A percentile compares a stretch with the other conserved stretches of the same genome.
Evolutionary conservation across 257 asterid genomes (phyloP).

Genomic region (Cordia subcordata): DNA sequence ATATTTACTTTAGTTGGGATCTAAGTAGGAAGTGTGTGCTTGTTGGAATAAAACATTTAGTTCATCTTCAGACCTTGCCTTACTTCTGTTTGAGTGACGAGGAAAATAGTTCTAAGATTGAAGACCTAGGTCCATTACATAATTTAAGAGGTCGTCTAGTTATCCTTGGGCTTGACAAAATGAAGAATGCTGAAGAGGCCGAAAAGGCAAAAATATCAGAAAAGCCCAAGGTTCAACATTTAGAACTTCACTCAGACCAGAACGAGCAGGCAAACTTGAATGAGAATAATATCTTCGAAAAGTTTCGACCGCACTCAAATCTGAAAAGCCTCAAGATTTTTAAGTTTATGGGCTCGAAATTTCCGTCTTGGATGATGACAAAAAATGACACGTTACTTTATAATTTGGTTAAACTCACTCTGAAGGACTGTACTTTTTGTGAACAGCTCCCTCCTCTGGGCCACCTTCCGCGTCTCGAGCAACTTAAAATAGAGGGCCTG

Average conservation of each 20-base stretch:
- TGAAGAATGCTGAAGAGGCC: constrained; percentile 17
- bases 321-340: not conserved
- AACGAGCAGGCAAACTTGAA: constrained; percentile 1
- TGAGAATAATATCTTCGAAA: constrained; percentile 26
- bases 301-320: constrained; percentile 24
- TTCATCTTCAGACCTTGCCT: constrained; percentile 16
- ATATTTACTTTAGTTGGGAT: constrained; percentile 1
- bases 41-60: constrained; percentile 10
- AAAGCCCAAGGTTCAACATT: constrained; percentile 9
- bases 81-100: constrained; percentile 4
- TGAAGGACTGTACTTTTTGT: constrained; percentile 3
- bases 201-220: constrained; percentile 10
- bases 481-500: not conserved
- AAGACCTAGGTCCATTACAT: constrained; percentile 22
- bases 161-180: constrained; percentile 18
- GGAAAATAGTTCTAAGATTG: constrained; percentile 7
- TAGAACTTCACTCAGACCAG: constrained; percentile 13
- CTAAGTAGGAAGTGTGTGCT: constrained; percentile 10
- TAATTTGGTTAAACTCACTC: constrained; percentile 3
- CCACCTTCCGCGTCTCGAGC: constrained; percentile 20
- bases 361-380: constrained; percentile 21
- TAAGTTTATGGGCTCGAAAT: constrained; percentile 8
- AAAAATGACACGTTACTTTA: constrained; percentile 4
- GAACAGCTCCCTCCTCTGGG: constrained; percentile 25
- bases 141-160: constrained; percentile 10